Evolutionary conservation across 805 yeast species (phyloP), one percentile per base, ranked within the genome.

Genomic region (Candida maris): DNA sequence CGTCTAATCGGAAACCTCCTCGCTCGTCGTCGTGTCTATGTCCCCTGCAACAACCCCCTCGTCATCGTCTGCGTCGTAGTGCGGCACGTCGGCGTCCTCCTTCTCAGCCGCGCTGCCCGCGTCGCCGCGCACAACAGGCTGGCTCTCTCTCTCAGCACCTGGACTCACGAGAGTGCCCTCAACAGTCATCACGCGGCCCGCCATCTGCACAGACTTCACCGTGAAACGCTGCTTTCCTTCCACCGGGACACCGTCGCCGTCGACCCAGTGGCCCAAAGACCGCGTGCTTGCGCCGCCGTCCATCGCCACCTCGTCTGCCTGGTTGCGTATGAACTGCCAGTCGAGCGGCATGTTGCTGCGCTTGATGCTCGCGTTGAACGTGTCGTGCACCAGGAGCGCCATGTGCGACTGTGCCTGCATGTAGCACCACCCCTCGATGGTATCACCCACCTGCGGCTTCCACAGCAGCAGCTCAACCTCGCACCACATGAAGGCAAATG

Each of bases 381-480:
- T 86, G 63, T 93, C 97, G 58, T 86, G 89, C 33, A 93, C 71
- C 46, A 93, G 71, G 42, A 93, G 68, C 42, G 97, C 97, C 51
- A 93, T 83, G 57, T 93, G 98, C 6, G 96, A 82, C 13, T 95
- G 95, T 3, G 96, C 81, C 66, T 91, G 97, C 76, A 91, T 80
- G 65, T 86, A 87, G 37, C 83, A 73, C 68, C 79, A 74, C 9
- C 98, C 98, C 59, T 89, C 94, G 14, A 93, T 64, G 1, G 71
- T 64, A 55, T 93, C 97, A 4, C 95, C 96, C n/a, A 78, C 68
- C 50, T 77, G 77, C 4, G 99, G 98, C 51, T 74, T 77, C 97
- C 98, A 93, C 32, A 88, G 75, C 38, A 87, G 69, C 32, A 93
- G 70, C 36, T 87, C 93, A 6, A 83, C 94, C 4, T 77, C 65